Percentiles rank a stretch among this genome's conserved stretches.
phyloP scores from a whole-genome alignment of 148 eudicot genomes.

The Camellia granthamiana region DNA sequence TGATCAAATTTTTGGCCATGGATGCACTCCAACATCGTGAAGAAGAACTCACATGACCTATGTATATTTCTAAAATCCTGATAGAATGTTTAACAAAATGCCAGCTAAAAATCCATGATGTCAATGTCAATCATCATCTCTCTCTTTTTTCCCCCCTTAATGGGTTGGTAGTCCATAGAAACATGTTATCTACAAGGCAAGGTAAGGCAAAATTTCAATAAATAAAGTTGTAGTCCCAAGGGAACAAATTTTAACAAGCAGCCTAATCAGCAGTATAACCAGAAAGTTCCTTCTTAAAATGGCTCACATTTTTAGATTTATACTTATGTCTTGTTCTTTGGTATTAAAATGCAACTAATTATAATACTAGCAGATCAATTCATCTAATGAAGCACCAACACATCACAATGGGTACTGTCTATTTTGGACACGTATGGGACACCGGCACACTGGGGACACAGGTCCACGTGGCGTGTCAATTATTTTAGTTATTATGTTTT shows the following conservation, averaged over 20 bases:
- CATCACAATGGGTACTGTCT: too few species aligned
- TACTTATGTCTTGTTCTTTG: neutral
- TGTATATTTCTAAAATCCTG: neutral
- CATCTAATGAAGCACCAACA: neutral
- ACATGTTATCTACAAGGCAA: neutral
- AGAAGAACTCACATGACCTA: neutral
- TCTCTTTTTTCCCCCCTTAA: neutral
- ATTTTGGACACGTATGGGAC: too few species aligned
- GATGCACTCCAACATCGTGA: neutral
- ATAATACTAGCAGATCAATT: neutral
- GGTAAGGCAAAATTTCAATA: neutral
- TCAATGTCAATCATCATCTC: neutral
- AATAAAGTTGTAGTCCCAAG: neutral
- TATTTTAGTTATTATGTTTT: too few species aligned
- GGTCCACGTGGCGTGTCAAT: too few species aligned
- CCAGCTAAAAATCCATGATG: neutral
- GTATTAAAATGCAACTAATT: neutral
- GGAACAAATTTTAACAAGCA: neutral
- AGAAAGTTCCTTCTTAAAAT: conserved; percentile 2
- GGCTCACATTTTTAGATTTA: neutral
- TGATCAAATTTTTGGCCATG: neutral
- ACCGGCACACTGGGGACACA: too few species aligned
- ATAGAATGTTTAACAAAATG: neutral
- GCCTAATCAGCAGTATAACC: neutral
- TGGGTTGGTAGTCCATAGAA: neutral